Evolutionary conservation across 345 rosid genomes (phyloP), one percentile per base, ranked within the genome.

Genomic region (Salix purpurea): DNA sequence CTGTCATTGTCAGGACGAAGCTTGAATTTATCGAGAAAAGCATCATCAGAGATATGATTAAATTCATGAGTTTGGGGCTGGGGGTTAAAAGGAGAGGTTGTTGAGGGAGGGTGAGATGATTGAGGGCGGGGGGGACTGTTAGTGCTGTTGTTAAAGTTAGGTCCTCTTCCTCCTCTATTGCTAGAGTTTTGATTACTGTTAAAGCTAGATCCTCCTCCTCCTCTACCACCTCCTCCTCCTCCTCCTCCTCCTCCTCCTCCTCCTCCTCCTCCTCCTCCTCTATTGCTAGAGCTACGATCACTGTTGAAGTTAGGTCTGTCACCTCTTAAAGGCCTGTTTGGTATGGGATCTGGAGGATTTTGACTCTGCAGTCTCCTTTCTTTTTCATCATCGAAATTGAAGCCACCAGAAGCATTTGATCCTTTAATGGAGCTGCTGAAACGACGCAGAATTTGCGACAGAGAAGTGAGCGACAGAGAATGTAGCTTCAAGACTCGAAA

Each of bases 21-120:
- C 44, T 74, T 74, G 75, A 79, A 74, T 54, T 70, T 75, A 15
- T 74, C 75, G 37, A 79, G 82, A 65, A 79, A 79, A 69, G 74
- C 74, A 37, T 70, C 75, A 48, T 74, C 78, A 5, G 79, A 71
- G 11, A 26, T 52, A 36, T 24, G 26, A 28, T 24, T 18, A 50
- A 50, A 50, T 18, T 50, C 56, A 50, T 50, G n/a, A 16, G n/a
- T 50, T 18, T 50, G 56, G 56, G n/a, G 56, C n/a, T 46, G 16
- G 14, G 14, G 46, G 13, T 42, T 42, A 42, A 10, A 11, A 42
- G 19, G 56, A 16, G 56, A 16, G n/a, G 56, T 50, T 50, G 56
- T 5, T 50, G 56, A 18, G 21, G 56, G 56, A 18, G n/a, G 56
- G 21, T 18, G n/a, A 18, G 56, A 50, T 50, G 56, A n/a, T 50